A percentile compares a stretch with the other conserved stretches of the same genome.
Evolutionary conservation across 2,329 filamentous ascomycete genomes (phyloP).

Genomic region (Magnaporthales sp.): DNA sequence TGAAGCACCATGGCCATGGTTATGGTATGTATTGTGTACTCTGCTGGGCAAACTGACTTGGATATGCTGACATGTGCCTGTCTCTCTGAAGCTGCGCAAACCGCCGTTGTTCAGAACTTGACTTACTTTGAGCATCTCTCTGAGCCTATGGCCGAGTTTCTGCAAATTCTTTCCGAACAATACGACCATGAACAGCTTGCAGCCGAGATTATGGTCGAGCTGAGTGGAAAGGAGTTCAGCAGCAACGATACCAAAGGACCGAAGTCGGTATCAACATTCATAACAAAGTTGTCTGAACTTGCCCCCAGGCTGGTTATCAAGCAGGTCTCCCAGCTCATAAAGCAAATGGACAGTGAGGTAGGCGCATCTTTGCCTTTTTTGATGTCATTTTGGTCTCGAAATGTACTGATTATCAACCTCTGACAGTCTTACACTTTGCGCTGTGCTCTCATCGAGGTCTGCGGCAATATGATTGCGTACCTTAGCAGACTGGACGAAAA

Average conservation of each 20-base stretch:
- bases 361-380: background rate
- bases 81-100: slow-evolving; percentile 66
- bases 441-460: slow-evolving; percentile 92
- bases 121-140: slow-evolving; percentile 99
- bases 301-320: slow-evolving; percentile 89
- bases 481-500: slow-evolving; percentile 87
- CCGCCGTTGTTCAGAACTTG: slow-evolving; percentile 92
- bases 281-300: slow-evolving; percentile 86
- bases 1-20: slow-evolving; percentile 96
- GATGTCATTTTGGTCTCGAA: too few species aligned
- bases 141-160: slow-evolving; percentile 96
- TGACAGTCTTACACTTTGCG: slow-evolving; percentile 74
- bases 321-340: slow-evolving; percentile 91
- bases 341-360: slow-evolving; percentile 82
- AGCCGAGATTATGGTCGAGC: slow-evolving; percentile 85
- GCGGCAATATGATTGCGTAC: slow-evolving; percentile 87
- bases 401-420: slow-evolving; percentile 23
- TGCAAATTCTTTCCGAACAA: slow-evolving; percentile 91
- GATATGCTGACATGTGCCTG: slow-evolving; percentile 11
- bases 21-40: slow-evolving; percentile 55
- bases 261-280: slow-evolving; percentile 91
- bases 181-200: slow-evolving; percentile 95
- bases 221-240: slow-evolving; percentile 97
- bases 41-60: slow-evolving; percentile 12
- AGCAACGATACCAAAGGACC: slow-evolving; percentile 91